These are phyloP conservation scores for Geosmithia putterillii DNA, from an alignment of 2,329 filamentous ascomycete genomes.

Conservation along the genomic window DNA sequence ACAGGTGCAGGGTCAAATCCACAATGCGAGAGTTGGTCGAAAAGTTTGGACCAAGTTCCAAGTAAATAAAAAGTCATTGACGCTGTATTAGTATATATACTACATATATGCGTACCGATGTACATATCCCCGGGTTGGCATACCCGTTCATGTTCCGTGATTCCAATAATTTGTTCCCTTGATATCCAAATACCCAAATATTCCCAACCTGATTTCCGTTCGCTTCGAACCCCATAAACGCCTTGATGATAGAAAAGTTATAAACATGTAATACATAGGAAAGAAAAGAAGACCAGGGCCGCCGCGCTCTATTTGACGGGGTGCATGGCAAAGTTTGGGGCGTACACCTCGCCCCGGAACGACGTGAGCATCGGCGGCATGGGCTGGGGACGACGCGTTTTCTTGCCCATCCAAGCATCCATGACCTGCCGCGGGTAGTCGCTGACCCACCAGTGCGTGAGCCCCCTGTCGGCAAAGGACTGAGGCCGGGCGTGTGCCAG, in stretches of 20 bases:
- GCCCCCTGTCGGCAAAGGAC: conserved; percentile 10
- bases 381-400: no score
- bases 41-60: background rate
- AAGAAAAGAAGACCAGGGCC: no score
- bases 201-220: no score
- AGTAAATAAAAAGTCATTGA: background rate
- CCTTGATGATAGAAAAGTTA: no score
- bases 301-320: conserved; percentile 20
- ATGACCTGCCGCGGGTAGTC: conserved; percentile 16
- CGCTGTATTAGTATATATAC: no score
- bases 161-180: no score
- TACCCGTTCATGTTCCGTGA: no score
- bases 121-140: no score
- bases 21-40: background rate
- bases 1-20: background rate
- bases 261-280: background rate
- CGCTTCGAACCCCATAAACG: no score
- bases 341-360: conserved; percentile 17
- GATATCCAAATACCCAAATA: no score
- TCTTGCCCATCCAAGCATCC: conserved; percentile 15
- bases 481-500: conserved; percentile 10
- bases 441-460: conserved; percentile 21
- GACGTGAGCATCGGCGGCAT: conserved; percentile 6
- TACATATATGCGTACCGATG: no score
- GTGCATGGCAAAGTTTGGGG: conserved; percentile 22